Base-by-base conservation (phyloP, 208 protist genomes). In the Naegleria lovaniensis region DNA sequence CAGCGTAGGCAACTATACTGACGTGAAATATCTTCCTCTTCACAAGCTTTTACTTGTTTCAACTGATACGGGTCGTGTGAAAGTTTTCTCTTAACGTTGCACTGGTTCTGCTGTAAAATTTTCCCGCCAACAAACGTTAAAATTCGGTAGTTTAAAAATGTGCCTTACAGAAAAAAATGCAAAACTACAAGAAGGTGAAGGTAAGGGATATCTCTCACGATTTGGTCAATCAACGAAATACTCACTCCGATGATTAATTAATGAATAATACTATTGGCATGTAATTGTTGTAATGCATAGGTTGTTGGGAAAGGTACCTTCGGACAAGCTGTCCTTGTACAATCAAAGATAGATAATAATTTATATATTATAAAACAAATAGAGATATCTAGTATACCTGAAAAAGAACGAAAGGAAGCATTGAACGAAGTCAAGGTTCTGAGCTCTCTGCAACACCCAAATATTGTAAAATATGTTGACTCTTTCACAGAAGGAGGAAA, bases 381-480 rank as follows among this genome's bases (percentile, higher is more conserved):
- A 92, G 95, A 97, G 83, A 95, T 94, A 41, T 93, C 93, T 67
- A 92, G 94, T 5, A 95, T 98, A 94, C 96, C 93, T 92, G 97
- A 95, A 89, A 97, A 96, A 88, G 96, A 98, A 79, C 92, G 96
- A 15, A 94, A 97, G 51, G 95, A 97, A 85, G 96, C 95, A 90
- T 93, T 98, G 33, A 98, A 98, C 90, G 97, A 98, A 92, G 97
- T 96, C 1, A 93, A 94, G 2, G 91, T 98, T 29, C 93, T 98
- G 25, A 97, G 94, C 85, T 95, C 94, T 7, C 92, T 98, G n/a
- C 94, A 94, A 9, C 97, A 98, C 91, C 97, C 97, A 2, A 98
- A 98, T 91, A 96, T 98, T 92, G 97, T 98, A 91, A 95, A 97
- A 75, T 98, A 98, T 92, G 94, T 97, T 16, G 96, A 97, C 92